phyloP scores from a whole-genome alignment of 2,329 filamentous ascomycete species.

The Fusarium pseudograminearum region DNA sequence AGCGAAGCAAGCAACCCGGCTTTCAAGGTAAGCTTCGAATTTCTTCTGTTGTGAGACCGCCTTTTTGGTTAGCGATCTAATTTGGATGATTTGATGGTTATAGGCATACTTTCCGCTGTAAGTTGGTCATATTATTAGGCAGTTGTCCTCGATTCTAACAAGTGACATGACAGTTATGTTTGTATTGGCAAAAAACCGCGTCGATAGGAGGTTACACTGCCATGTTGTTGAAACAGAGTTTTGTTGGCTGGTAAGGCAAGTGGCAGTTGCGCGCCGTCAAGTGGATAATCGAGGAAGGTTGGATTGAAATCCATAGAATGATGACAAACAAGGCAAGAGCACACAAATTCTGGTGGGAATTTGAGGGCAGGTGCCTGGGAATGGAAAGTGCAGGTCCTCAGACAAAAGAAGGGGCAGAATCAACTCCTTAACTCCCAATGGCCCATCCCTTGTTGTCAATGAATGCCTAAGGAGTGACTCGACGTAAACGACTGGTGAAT shows the following conservation, averaged over 20 bases:
- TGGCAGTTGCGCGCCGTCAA: conserved; percentile 37
- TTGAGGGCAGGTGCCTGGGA: background rate
- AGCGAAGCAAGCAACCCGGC: conserved; percentile 64
- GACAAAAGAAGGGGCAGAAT: conserved; percentile 8
- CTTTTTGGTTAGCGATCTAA: conserved; percentile 13
- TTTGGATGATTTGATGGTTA: background rate
- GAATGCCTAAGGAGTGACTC: conserved; percentile 32
- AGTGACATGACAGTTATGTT: conserved; percentile 62
- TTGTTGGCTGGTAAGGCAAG: conserved; percentile 32
- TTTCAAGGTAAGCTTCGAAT: conserved; percentile 62
- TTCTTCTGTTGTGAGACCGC: background rate
- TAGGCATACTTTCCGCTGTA: conserved; percentile 73
- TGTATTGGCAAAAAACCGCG: conserved; percentile 70
- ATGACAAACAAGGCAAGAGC: conserved; percentile 17
- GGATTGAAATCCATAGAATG: conserved; percentile 16
- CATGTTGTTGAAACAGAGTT: conserved; percentile 46
- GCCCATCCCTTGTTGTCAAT: conserved; percentile 36
- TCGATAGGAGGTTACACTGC: conserved; percentile 26
- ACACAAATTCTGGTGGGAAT: conserved; percentile 8
- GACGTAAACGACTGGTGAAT: conserved; percentile 33
- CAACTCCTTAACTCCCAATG: conserved; percentile 10
- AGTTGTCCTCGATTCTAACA: conserved; percentile 15
- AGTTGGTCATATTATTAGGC: conserved; percentile 47
- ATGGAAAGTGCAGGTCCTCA: conserved; percentile 23
- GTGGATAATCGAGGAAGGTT: conserved; percentile 36